Percentiles rank a stretch among this genome's conserved stretches.
Conservation (phyloP, 768 basidiomycete species). For the Lactarius deliciosus region DNA sequence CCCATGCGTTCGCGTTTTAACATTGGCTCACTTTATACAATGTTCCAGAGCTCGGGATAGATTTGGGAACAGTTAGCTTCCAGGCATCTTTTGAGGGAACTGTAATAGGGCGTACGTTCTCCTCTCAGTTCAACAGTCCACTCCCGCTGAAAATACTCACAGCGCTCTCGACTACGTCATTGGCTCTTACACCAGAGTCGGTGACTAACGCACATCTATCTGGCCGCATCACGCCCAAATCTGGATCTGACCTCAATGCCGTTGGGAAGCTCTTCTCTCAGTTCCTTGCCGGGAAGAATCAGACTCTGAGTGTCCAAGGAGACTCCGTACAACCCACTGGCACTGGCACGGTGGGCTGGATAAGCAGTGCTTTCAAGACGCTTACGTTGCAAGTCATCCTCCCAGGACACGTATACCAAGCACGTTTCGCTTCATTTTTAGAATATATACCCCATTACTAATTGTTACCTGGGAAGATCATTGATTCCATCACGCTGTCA, state of each 20-base stretch:
- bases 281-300: conserved; percentile 62
- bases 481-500: conserved; percentile 58
- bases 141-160: conserved; percentile 15
- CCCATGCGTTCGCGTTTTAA: neutral
- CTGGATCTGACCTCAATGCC: conserved; percentile 49
- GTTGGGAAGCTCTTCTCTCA: conserved; percentile 66
- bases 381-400: conserved; percentile 59
- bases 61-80: conserved; percentile 65
- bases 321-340: conserved; percentile 60
- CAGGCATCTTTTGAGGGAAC: conserved; percentile 56
- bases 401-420: conserved; percentile 58
- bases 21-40: neutral
- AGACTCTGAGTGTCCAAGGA: conserved; percentile 58
- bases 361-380: conserved; percentile 69
- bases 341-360: conserved; percentile 53
- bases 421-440: conserved; percentile 27
- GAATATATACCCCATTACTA: neutral
- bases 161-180: conserved; percentile 53
- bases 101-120: conserved; percentile 57
- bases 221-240: conserved; percentile 66
- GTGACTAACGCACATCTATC: conserved; percentile 51
- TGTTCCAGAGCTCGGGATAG: conserved; percentile 62
- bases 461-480: conserved; percentile 42
- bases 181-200: conserved; percentile 52
- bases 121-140: neutral